Evolutionary conservation across 2,329 filamentous ascomycete species (phyloP).

Genomic region (Falciphora oryzae): DNA sequence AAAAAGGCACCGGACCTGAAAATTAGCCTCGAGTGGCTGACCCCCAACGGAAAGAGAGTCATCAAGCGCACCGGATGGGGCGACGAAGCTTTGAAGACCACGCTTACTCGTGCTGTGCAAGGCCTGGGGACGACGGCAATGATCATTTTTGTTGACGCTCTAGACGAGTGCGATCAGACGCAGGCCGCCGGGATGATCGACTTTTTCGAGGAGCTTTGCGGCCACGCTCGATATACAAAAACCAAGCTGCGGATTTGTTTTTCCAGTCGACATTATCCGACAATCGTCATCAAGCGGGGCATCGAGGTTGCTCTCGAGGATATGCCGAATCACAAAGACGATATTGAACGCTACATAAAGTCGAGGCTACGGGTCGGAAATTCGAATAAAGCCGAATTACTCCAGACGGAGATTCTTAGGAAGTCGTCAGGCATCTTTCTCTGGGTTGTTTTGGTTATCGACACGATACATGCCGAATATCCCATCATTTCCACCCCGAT

Average conservation of each 20-base stretch:
- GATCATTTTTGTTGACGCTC: constrained; percentile 32
- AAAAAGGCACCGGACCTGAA: constrained; percentile 23
- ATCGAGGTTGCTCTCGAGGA: constrained; percentile 27
- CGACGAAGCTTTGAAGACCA: constrained; percentile 6
- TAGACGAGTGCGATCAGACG: constrained; percentile 42
- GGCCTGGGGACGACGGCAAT: constrained; percentile 10
- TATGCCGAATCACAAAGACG: constrained; percentile 27
- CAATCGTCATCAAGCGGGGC: constrained; percentile 20
- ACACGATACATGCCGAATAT: constrained; percentile 31
- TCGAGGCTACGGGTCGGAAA: constrained; percentile 22
- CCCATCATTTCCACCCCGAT: constrained; percentile 22
- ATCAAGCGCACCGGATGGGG: constrained; percentile 9
- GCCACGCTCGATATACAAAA: constrained; percentile 15
- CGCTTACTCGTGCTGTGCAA: constrained; percentile 15
- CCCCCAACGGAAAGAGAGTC: neutral
- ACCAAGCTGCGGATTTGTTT: constrained; percentile 31
- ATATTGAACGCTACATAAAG: constrained; percentile 27
- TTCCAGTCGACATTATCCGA: constrained; percentile 43
- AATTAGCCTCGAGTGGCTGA: constrained; percentile 20
- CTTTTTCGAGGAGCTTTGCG: constrained; percentile 33
- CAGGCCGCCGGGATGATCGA: constrained; percentile 36
- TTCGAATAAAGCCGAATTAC: constrained; percentile 10
- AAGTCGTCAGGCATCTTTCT: constrained; percentile 39
- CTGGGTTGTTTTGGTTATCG: constrained; percentile 34
- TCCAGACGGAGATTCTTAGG: constrained; percentile 22